Base-by-base conservation (phyloP, 2,329 filamentous ascomycete species). In the Aureobasidium subglaciale region DNA sequence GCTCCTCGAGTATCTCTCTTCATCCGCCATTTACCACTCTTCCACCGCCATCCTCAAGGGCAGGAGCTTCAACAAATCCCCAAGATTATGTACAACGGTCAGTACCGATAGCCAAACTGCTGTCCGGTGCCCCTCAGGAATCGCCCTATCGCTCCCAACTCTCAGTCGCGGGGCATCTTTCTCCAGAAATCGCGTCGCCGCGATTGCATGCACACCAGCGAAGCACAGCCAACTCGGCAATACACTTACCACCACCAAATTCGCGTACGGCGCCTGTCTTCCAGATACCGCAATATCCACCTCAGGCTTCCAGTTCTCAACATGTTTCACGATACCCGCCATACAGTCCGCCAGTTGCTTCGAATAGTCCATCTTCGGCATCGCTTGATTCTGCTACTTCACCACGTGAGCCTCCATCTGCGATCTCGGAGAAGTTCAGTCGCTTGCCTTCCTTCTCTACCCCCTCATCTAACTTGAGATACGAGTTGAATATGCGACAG, bases 401-500 rank as follows among this genome's bases (percentile, higher is more conserved):
- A 42, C 63, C 63, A 9, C 59, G 59, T 15, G 57, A 60, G 18
- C 38, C 43, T 46, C 54, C 32, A 13, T 52, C 55, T 35, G 49
- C 56, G 18, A 35, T 46, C 3, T 66, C 43, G 65, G 67, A 22
- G 66, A 68, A 7, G 62, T 71, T 71, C 30, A 60, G 70, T 43
- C 42, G 58, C 24, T 35, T 56, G 43, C 41, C 54, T 37, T 38
- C 43, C 25, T 34, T 42, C 22, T 27, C 37, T 30, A 62, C 52
- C 9, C 43, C 54, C 11, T 38, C 61, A 16, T 64, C 65, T 2
- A 62, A 68, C 27, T 57, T 68, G 35, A 59, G 71, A 55, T 78
- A 76, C 63, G 69, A 71, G 46, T 77, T 88, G 56, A 73, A 69
- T 41, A 82, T 92, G 59, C 84, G 88, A 48, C 88, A 93, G 68